These are phyloP conservation scores for Persicaria maculosa DNA, from an alignment of 148 eudicot genomes.

Conservation along the genomic window DNA sequence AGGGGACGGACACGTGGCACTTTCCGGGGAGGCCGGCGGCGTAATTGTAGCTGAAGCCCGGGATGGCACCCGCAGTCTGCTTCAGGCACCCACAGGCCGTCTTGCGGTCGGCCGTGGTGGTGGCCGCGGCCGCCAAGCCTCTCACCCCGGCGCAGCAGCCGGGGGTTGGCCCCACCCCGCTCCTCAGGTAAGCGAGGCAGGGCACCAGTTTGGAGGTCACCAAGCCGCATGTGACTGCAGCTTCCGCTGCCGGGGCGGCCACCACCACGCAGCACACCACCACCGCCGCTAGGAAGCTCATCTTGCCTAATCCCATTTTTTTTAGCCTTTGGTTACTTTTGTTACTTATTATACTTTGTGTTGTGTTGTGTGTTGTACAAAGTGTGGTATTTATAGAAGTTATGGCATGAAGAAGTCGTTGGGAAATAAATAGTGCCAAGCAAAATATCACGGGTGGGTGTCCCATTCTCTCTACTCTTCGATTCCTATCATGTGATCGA, in stretches of 20 bases:
- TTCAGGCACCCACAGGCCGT: constrained; percentile 32
- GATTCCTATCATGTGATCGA: no score
- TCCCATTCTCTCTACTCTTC: no score
- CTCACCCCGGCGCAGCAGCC: constrained; percentile 27
- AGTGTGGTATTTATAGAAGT: background rate
- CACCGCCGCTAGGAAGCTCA: background rate
- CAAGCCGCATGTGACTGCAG: constrained; percentile 20
- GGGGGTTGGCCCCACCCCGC: constrained; percentile 9
- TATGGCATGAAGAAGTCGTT: no score
- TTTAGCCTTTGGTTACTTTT: background rate
- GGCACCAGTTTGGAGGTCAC: constrained; percentile 21
- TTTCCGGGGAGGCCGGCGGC: constrained; percentile 27
- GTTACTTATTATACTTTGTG: background rate
- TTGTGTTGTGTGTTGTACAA: background rate
- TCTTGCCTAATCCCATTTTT: background rate
- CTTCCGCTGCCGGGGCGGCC: constrained; percentile 13
- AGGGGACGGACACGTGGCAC: constrained; percentile 31
- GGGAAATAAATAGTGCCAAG: no score
- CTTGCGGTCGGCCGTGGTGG: constrained; percentile 25
- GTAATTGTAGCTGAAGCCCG: background rate
- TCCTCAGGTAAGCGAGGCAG: constrained; percentile 24
- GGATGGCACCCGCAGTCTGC: constrained; percentile 21
- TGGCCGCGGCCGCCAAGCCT: constrained; percentile 19
- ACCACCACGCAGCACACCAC: constrained; percentile 11
- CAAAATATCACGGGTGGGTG: no score